Conservation (phyloP, 2,329 filamentous ascomycete species). For the Pyrenophora graminea region DNA sequence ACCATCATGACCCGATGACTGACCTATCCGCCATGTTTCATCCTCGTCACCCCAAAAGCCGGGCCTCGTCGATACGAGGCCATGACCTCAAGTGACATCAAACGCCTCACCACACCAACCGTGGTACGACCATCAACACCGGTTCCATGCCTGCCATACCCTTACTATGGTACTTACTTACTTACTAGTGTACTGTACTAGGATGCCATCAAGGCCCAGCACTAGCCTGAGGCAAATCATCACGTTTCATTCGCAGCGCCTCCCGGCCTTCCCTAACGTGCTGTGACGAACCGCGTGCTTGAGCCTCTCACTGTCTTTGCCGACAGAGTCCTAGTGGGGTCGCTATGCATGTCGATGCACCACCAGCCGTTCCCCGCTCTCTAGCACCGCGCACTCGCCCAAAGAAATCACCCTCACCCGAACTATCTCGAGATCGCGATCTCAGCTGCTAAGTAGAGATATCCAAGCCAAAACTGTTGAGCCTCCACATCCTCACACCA, state of each 20-base stretch:
- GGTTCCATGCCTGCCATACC: conserved; percentile 1
- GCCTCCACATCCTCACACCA: conserved; percentile 7
- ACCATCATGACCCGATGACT: background rate
- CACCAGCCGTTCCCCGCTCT: conserved; percentile 18
- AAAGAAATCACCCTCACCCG: conserved; percentile 12
- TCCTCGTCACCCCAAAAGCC: conserved; percentile 1
- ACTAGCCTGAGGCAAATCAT: background rate
- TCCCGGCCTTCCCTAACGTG: conserved; percentile 1
- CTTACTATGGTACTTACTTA: too few relatives aligned
- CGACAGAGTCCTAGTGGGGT: conserved; percentile 5
- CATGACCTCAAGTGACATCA: conserved; percentile 14
- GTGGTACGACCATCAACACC: background rate
- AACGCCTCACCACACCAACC: conserved; percentile 6
- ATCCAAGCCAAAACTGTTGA: conserved; percentile 11
- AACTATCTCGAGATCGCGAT: conserved; percentile 10
- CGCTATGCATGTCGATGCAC: conserved; percentile 15
- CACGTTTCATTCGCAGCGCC: conserved; percentile 6
- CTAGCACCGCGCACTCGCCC: conserved; percentile 8
- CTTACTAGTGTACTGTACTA: background rate
- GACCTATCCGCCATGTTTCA: conserved; percentile 1
- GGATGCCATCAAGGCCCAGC: conserved; percentile 8
- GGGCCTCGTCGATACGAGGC: conserved; percentile 3
- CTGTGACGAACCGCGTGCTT: conserved; percentile 5
- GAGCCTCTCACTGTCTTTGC: background rate
- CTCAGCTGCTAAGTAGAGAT: conserved; percentile 2